These are phyloP conservation scores for Cladosporium colombiae DNA, from an alignment of 2,329 filamentous ascomycete genomes.

Conservation along the genomic window DNA sequence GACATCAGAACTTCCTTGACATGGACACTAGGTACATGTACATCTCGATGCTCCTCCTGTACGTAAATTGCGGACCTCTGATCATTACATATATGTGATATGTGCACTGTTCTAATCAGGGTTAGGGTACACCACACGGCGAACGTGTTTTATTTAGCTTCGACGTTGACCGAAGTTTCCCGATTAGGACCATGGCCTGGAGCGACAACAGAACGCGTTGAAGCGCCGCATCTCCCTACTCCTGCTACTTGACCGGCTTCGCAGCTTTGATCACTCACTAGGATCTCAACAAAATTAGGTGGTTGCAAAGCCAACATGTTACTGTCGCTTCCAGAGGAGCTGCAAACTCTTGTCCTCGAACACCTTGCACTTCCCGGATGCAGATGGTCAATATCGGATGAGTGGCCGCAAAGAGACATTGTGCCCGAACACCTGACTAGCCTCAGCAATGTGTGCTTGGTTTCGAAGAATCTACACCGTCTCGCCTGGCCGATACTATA, in stretches of 20 bases:
- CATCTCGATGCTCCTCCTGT: too few relatives aligned
- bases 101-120: too few relatives aligned
- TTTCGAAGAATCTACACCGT: neutral
- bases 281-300: too few relatives aligned
- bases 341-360: neutral
- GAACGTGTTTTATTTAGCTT: too few relatives aligned
- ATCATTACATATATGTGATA: too few relatives aligned
- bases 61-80: too few relatives aligned
- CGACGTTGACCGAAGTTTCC: too few relatives aligned
- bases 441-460: neutral
- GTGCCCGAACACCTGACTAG: neutral
- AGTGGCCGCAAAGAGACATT: neutral
- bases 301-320: neutral
- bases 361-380: neutral
- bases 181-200: too few relatives aligned
- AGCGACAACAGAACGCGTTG: too few relatives aligned
- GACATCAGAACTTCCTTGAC: too few relatives aligned
- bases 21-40: too few relatives aligned
- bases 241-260: neutral
- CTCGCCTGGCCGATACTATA: constrained; percentile 12
- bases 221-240: neutral
- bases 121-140: too few relatives aligned
- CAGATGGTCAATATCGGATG: neutral
- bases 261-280: neutral
- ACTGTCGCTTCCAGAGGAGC: neutral